A percentile compares a stretch with the other conserved stretches of the same genome.
phyloP scores from a whole-genome alignment of 1,139 yeast genomes.

The Geotrichum reessii region DNA sequence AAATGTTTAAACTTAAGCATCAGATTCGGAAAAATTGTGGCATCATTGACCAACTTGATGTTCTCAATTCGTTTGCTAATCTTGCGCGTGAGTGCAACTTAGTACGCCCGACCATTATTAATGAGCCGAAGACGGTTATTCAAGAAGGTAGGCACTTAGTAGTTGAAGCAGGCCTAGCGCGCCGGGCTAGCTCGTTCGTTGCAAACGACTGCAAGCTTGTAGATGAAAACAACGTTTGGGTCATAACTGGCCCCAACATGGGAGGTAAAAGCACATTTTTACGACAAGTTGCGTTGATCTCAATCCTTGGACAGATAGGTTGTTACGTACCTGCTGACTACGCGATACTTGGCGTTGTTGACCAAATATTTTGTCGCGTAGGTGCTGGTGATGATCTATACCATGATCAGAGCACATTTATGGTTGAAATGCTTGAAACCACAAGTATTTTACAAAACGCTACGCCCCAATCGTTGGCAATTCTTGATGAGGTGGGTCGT shows the following conservation, averaged over 20 bases:
- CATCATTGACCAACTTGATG: slow-evolving; percentile 64
- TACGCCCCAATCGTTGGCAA: slow-evolving; percentile 70
- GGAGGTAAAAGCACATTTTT: slow-evolving; percentile 93
- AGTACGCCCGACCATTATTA: slow-evolving; percentile 58
- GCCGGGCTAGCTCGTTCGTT: slow-evolving; percentile 48
- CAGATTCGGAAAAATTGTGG: slow-evolving; percentile 45
- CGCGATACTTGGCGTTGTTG: slow-evolving; percentile 76
- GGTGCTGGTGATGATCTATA: slow-evolving; percentile 90
- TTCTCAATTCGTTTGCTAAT: slow-evolving; percentile 63
- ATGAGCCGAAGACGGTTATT: slow-evolving; percentile 39
- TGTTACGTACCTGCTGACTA: slow-evolving; percentile 74
- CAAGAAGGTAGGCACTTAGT: slow-evolving; percentile 73
- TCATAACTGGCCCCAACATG: slow-evolving; percentile 95
- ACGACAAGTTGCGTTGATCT: slow-evolving; percentile 80
- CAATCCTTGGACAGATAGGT: slow-evolving; percentile 87
- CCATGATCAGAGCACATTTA: slow-evolving; percentile 84
- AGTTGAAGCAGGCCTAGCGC: slow-evolving; percentile 66
- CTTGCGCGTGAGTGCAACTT: slow-evolving; percentile 61
- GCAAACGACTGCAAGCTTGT: slow-evolving; percentile 55
- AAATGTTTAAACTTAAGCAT: slow-evolving; percentile 39
- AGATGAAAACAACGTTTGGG: slow-evolving; percentile 45
- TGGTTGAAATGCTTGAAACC: slow-evolving; percentile 98
- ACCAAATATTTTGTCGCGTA: slow-evolving; percentile 74
- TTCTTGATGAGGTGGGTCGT: slow-evolving; percentile 93
- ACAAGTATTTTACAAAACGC: slow-evolving; percentile 73